Conservation (phyloP, 179 eudicot species). For the Nepenthes alata region DNA sequence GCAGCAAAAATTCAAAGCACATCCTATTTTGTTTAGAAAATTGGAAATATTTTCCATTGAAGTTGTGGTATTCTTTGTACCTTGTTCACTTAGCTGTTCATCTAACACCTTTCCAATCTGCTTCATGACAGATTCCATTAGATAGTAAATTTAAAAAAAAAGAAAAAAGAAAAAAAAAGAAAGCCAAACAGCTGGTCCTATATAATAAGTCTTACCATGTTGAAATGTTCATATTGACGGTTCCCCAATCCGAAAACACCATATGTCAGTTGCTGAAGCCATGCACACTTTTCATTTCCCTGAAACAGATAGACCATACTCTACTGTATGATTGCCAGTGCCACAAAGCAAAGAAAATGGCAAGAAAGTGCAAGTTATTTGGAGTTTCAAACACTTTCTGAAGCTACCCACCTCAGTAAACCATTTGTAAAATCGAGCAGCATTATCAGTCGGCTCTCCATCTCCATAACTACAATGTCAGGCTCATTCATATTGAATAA, state of each 20-base stretch:
- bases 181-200: background rate
- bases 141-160: background rate
- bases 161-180: too few species aligned
- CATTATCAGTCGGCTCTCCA: slow-evolving; percentile 97
- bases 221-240: slow-evolving; percentile 71
- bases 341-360: background rate
- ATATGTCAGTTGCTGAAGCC: slow-evolving; percentile 49
- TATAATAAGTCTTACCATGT: slow-evolving; percentile 32
- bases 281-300: slow-evolving; percentile 34
- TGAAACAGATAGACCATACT: slow-evolving; percentile 3
- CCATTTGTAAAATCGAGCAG: slow-evolving; percentile 95
- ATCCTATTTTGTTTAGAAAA: too few species aligned
- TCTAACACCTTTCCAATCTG: slow-evolving; percentile 76
- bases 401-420: slow-evolving; percentile 49
- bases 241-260: slow-evolving; percentile 73
- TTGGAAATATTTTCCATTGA: background rate
- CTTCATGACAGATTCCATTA: slow-evolving; percentile 9
- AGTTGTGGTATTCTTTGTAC: slow-evolving; percentile 18
- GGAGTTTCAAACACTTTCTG: background rate
- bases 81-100: slow-evolving; percentile 46
- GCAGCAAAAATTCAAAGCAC: too few species aligned
- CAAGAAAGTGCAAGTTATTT: background rate
- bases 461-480: slow-evolving; percentile 80
- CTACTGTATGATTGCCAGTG: background rate
- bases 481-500: background rate